phyloP scores from a whole-genome alignment of 495 filamentous ascomycete species.

The Penicillium nucicola region DNA sequence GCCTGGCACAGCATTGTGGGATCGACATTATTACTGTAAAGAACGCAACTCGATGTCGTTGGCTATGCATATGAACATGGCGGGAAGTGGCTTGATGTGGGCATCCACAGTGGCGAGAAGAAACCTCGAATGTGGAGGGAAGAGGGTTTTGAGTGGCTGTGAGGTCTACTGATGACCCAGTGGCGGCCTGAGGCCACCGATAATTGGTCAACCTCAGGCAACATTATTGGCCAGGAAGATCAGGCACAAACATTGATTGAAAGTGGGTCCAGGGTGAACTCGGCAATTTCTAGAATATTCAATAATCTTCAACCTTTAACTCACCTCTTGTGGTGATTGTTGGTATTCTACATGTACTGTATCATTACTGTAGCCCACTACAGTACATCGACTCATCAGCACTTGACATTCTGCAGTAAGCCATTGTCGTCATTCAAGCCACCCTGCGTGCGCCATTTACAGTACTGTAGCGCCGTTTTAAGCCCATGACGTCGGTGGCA shows the following conservation, averaged over 20 bases:
- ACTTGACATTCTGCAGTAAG: neutral
- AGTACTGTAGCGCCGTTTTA: neutral
- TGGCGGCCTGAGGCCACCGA: neutral
- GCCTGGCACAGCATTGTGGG: neutral
- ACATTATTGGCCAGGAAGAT: neutral
- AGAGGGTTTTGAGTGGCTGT: constrained; percentile 1
- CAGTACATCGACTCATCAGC: too few species aligned
- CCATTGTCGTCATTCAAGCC: neutral
- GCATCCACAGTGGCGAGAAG: neutral
- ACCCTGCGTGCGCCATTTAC: neutral
- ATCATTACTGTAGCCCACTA: too few species aligned
- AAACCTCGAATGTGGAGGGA: neutral
- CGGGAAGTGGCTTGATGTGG: neutral
- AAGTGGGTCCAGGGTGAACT: neutral
- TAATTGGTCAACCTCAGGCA: constrained; percentile 4
- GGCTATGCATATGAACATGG: neutral
- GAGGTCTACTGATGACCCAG: neutral
- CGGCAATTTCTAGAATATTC: neutral
- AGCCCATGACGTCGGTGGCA: constrained; percentile 6
- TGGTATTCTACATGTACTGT: too few species aligned
- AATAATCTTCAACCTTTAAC: neutral
- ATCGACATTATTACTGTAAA: neutral
- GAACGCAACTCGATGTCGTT: neutral
- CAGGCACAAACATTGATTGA: neutral
- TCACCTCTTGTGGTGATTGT: too few species aligned